Conservation (phyloP, 1,284 basidiomycete genomes). For the Ganoderma sp. region DNA sequence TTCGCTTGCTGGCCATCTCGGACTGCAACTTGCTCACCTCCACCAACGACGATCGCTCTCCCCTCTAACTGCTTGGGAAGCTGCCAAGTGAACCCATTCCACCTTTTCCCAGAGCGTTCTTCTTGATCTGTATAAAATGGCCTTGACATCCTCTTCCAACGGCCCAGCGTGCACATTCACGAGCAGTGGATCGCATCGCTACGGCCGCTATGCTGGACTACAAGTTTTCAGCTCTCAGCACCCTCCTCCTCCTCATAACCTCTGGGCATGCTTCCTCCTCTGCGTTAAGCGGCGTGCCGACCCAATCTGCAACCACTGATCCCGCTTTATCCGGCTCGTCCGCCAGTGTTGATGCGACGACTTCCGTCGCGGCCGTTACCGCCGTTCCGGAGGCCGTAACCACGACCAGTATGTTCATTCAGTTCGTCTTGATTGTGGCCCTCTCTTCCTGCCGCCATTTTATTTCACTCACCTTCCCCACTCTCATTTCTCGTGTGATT, state of each 20-base stretch:
- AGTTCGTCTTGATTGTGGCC: neutral
- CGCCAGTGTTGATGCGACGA: no score
- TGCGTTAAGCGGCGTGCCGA: neutral
- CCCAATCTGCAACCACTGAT: constrained; percentile 2
- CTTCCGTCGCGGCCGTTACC: neutral
- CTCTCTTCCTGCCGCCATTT: no score
- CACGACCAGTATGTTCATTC: constrained; percentile 14
- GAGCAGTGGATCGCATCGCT: no score
- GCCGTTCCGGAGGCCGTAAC: neutral
- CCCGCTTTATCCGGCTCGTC: constrained; percentile 1
- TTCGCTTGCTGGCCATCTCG: no score
- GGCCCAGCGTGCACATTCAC: no score
- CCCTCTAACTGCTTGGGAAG: no score
- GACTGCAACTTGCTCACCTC: no score
- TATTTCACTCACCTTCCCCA: no score
- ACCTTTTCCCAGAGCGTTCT: no score
- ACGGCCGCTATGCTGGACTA: constrained; percentile 21
- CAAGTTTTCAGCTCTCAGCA: constrained; percentile 28
- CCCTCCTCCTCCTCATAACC: constrained; percentile 25
- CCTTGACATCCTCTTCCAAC: neutral
- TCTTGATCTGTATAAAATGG: no score
- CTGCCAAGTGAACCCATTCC: no score
- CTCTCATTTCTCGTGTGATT: neutral
- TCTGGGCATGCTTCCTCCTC: constrained; percentile 15
- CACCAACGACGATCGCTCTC: no score